These are phyloP conservation scores for Lentinula sp. DNA, from an alignment of 768 basidiomycete genomes.

Conservation along the genomic window DNA sequence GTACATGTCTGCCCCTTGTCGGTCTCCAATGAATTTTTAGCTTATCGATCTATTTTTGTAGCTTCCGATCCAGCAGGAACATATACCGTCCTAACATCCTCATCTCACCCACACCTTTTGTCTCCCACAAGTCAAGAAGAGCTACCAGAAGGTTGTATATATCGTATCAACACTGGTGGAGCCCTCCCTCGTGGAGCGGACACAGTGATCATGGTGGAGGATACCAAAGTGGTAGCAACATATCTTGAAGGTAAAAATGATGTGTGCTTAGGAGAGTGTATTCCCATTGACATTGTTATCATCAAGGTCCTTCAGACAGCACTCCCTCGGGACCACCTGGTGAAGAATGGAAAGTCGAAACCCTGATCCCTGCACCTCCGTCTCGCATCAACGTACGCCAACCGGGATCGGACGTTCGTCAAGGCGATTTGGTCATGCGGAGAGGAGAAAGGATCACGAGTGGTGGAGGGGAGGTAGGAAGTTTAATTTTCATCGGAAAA, in stretches of 20 bases:
- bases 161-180: conserved; percentile 83
- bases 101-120: conserved; percentile 34
- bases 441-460: conserved; percentile 55
- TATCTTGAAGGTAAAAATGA: conserved; percentile 19
- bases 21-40: not conserved
- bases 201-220: conserved; percentile 90
- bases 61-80: conserved; percentile 59
- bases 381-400: conserved; percentile 66
- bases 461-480: conserved; percentile 79
- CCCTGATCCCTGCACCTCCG: conserved; percentile 53
- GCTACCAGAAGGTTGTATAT: conserved; percentile 47
- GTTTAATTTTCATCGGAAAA: conserved; percentile 72
- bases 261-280: not conserved
- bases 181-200: conserved; percentile 73
- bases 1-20: conserved; percentile 29
- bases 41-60: conserved; percentile 18
- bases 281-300: not conserved
- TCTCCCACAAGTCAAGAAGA: conserved; percentile 40
- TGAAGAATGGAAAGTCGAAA: conserved; percentile 71
- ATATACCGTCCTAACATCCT: conserved; percentile 62
- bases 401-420: conserved; percentile 67
- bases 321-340: conserved; percentile 10
- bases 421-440: conserved; percentile 62
- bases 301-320: conserved; percentile 14
- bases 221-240: conserved; percentile 69